These are phyloP conservation scores for Trichophyton simii DNA, from an alignment of 2,329 filamentous ascomycete species.

Conservation along the genomic window DNA sequence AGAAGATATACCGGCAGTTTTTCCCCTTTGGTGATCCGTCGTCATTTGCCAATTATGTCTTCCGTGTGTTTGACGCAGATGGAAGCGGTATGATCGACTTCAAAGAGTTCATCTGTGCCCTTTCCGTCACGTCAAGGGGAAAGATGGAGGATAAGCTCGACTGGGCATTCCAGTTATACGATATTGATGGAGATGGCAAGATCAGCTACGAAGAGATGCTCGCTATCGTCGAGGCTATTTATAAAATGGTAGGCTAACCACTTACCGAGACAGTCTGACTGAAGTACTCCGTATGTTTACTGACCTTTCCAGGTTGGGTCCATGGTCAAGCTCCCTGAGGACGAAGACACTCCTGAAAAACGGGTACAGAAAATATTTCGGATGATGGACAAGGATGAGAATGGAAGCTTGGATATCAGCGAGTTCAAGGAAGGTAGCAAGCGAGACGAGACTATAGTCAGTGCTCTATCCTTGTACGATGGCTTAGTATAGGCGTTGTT, in stretches of 20 bases:
- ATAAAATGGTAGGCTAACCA: constrained; percentile 72
- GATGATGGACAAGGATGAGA: constrained; percentile 99
- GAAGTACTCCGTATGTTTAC: not conserved
- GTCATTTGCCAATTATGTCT: constrained; percentile 96
- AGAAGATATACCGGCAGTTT: constrained; percentile 99
- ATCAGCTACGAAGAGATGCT: constrained; percentile 99
- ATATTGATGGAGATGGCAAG: constrained; percentile 97
- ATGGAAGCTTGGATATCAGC: constrained; percentile 88
- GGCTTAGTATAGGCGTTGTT: constrained; percentile 58
- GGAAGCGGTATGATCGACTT: constrained; percentile 97
- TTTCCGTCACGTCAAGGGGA: constrained; percentile 91
- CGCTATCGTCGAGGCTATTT: constrained; percentile 95
- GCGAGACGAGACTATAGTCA: constrained; percentile 97
- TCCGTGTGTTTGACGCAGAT: constrained; percentile 97
- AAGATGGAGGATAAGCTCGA: constrained; percentile 99
- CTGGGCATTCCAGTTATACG: constrained; percentile 98
- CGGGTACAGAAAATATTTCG: constrained; percentile 95
- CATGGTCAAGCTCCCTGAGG: constrained; percentile 97
- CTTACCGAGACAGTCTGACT: not conserved
- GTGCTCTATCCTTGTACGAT: constrained; percentile 89
- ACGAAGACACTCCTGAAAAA: constrained; percentile 98
- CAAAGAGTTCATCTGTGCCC: constrained; percentile 97
- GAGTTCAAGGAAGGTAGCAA: constrained; percentile 99
- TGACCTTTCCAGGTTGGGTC: constrained; percentile 61
- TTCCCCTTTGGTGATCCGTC: constrained; percentile 97